Evolutionary conservation across 2,329 filamentous ascomycete species (phyloP), one percentile per base, ranked within the genome.

Genomic region (Cercospora brassicicola): DNA sequence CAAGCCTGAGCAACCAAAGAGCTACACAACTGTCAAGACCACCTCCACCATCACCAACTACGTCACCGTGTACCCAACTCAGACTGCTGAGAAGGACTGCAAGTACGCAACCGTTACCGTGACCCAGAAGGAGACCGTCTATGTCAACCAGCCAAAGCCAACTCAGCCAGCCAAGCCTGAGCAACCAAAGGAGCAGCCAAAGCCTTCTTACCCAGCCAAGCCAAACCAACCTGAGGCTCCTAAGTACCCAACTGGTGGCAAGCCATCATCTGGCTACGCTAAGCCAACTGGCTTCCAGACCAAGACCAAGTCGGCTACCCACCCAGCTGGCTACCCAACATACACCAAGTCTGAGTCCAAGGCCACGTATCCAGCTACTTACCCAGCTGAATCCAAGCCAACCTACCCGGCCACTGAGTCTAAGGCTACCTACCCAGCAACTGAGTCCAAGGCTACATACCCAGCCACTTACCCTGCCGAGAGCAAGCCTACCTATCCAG

Each of bases 1-100:
- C 6, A 7, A 48, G 26, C 30, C 64, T 30, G 26, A 30, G 51
- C 60, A 62, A 67, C 70, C 63, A 59, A 73, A 73, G 65, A 62
- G 62, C 48, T 71, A 70, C 66, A 76, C 74, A 10, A 73, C 71
- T n/a, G 62, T 76, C 66, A 62, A 71, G 57, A 73, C 72, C 18
- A 79, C 77, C 67, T 78, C 77, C 10, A 78, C 76, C 60, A 67
- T 75, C 36, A 78, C 75, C 68, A 76, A 74, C 72, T 72, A 71
- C 69, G 70, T 79, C 71, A 79, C 77, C 26, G 76, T 79, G 67
- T 76, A 74, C 72, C 74, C 76, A 33, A 67, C 67, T 33, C 66
- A 68, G 59, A 67, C 68, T 30, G 65, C 64, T 28, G 69, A 70
- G 36, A 60, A 66, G 33, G 62, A 59, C 59, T 72, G 69, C 64